phyloP scores from a whole-genome alignment of 2,329 filamentous ascomycete species.

The Microdochium paspali region DNA sequence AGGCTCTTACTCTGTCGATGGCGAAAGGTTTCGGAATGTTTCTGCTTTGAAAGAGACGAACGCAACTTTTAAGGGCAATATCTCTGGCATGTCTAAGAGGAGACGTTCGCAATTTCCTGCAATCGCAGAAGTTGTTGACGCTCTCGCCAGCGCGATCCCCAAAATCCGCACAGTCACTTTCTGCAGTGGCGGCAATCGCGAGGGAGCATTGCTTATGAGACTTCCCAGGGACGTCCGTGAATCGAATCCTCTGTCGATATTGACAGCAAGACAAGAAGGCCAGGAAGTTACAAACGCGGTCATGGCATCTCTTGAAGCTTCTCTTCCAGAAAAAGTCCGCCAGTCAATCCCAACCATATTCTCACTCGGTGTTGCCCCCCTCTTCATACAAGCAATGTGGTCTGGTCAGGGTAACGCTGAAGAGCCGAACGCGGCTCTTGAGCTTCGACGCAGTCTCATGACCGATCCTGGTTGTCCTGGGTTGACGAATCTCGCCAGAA shows the following conservation, averaged over 20 bases:
- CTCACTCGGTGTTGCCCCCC: conserved; percentile 26
- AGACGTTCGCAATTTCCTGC: conserved; percentile 76
- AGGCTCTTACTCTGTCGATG: conserved; percentile 64
- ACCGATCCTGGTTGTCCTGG: conserved; percentile 63
- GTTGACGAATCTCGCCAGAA: conserved; percentile 62
- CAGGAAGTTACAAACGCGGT: conserved; percentile 25
- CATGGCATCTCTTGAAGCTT: conserved; percentile 24
- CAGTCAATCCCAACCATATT: conserved; percentile 30
- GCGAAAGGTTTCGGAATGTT: conserved; percentile 48
- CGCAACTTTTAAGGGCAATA: conserved; percentile 39
- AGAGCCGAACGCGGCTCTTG: conserved; percentile 52
- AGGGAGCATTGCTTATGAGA: conserved; percentile 70
- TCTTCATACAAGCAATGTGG: conserved; percentile 45
- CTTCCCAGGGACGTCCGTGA: conserved; percentile 50
- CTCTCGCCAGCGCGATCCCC: conserved; percentile 60
- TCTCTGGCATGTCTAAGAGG: conserved; percentile 72
- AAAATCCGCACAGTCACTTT: conserved; percentile 68
- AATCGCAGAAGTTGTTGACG: conserved; percentile 70
- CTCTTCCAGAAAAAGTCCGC: conserved; percentile 29
- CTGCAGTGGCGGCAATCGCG: conserved; percentile 79
- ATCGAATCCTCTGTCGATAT: conserved; percentile 47
- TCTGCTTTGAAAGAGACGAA: conserved; percentile 42
- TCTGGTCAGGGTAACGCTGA: conserved; percentile 34
- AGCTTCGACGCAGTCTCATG: conserved; percentile 63
- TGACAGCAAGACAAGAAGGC: neutral